Evolutionary conservation across 2,329 filamentous ascomycete species (phyloP).

Genomic region (Huntiella bhutanensis): DNA sequence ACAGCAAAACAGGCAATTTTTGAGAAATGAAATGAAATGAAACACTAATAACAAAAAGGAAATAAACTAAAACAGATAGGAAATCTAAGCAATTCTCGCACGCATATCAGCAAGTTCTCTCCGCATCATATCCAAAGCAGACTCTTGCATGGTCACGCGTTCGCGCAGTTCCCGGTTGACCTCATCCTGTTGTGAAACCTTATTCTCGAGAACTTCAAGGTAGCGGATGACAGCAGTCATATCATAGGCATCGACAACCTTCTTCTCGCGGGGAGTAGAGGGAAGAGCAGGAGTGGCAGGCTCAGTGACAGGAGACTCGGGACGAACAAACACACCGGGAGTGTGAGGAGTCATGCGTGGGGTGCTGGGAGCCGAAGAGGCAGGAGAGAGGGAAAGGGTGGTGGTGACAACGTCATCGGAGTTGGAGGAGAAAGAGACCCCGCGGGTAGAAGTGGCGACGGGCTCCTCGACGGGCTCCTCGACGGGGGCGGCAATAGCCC

Average conservation of each 20-base stretch:
- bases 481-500: not conserved
- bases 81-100: constrained; percentile 1
- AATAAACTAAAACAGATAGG: not conserved
- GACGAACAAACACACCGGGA: not conserved
- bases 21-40: not conserved
- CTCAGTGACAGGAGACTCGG: not conserved
- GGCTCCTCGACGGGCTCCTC: not conserved
- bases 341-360: constrained; percentile 1
- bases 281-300: not conserved
- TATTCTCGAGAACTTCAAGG: constrained; percentile 6
- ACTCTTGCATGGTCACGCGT: constrained; percentile 3
- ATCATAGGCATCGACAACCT: not conserved
- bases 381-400: not conserved
- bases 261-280: not conserved
- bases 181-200: constrained; percentile 5
- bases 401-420: not conserved
- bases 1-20: too few relatives aligned
- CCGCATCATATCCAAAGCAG: constrained; percentile 5
- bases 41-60: not conserved
- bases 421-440: not conserved
- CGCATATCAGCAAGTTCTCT: constrained; percentile 8
- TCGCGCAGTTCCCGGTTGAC: constrained; percentile 1
- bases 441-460: not conserved
- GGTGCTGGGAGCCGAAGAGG: constrained; percentile 6
- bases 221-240: constrained; percentile 2